Conservation (phyloP, 371 early-diverging fungal genomes). For the Lichtheimia ornata region DNA sequence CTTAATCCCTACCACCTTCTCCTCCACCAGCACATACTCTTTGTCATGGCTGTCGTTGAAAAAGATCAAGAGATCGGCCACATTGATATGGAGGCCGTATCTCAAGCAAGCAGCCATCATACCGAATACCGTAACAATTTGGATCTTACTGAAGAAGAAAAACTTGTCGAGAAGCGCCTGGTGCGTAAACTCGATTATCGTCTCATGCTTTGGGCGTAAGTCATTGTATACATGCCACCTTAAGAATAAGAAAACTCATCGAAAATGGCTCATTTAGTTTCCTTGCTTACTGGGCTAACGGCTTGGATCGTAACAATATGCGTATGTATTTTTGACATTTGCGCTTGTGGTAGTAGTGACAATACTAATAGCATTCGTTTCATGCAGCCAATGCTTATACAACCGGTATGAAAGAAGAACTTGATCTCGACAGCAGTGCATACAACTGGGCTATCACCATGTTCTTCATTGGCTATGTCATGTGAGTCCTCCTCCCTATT, state of each 20-base stretch:
- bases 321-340: slow-evolving; percentile 36
- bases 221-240: too few relatives aligned
- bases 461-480: slow-evolving; percentile 25
- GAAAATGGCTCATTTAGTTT: slow-evolving; percentile 14
- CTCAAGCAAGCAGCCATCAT: too few relatives aligned
- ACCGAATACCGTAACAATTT: too few relatives aligned
- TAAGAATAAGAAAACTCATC: too few relatives aligned
- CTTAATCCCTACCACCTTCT: too few relatives aligned
- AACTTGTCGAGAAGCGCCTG: slow-evolving; percentile 27
- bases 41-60: too few relatives aligned
- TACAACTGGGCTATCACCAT: slow-evolving; percentile 63
- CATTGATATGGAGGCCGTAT: too few relatives aligned
- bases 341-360: neutral
- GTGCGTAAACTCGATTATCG: slow-evolving; percentile 69
- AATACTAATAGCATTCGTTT: neutral
- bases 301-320: slow-evolving; percentile 80
- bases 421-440: slow-evolving; percentile 42
- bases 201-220: slow-evolving; percentile 63
- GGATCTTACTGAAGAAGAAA: slow-evolving; percentile 8
- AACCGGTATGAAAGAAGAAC: slow-evolving; percentile 50
- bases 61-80: too few relatives aligned
- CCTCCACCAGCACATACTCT: too few relatives aligned
- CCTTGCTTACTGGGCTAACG: slow-evolving; percentile 71
- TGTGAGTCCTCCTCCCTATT: slow-evolving; percentile 3
- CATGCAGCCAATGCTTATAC: slow-evolving; percentile 51